A percentile compares a stretch with the other conserved stretches of the same genome.
These are phyloP conservation scores for Hymenoscyphus repandus DNA, from an alignment of 2,329 filamentous ascomycete genomes.

Conservation along the genomic window DNA sequence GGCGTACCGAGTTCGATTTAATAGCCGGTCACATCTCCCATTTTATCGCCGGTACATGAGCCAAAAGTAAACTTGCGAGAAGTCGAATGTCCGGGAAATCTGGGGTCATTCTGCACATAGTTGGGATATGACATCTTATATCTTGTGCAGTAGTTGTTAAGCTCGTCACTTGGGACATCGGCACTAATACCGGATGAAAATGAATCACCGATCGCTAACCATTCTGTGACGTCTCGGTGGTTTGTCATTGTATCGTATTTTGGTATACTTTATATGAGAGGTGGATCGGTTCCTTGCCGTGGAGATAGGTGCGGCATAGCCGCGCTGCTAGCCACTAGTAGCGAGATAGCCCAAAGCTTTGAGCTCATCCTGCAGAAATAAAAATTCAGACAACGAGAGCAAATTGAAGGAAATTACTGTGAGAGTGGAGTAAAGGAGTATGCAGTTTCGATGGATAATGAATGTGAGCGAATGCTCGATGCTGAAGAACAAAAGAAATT, in stretches of 20 bases:
- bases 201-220: neutral
- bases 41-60: neutral
- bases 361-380: no score
- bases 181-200: neutral
- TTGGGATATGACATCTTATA: neutral
- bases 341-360: no score
- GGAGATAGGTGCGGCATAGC: neutral
- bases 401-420: no score
- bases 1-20: neutral
- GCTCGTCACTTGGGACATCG: neutral
- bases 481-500: no score
- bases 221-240: neutral
- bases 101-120: neutral
- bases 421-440: no score
- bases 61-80: neutral
- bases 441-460: no score
- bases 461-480: no score
- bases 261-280: neutral
- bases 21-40: neutral
- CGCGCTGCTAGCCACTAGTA: neutral
- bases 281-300: neutral
- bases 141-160: neutral
- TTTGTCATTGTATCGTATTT: neutral
- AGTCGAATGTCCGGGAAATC: neutral
- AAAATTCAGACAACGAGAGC: no score